Percentiles rank a stretch among this genome's conserved stretches.
phyloP scores from a whole-genome alignment of 768 basidiomycete genomes.

The Macrolepiota albuminosa region DNA sequence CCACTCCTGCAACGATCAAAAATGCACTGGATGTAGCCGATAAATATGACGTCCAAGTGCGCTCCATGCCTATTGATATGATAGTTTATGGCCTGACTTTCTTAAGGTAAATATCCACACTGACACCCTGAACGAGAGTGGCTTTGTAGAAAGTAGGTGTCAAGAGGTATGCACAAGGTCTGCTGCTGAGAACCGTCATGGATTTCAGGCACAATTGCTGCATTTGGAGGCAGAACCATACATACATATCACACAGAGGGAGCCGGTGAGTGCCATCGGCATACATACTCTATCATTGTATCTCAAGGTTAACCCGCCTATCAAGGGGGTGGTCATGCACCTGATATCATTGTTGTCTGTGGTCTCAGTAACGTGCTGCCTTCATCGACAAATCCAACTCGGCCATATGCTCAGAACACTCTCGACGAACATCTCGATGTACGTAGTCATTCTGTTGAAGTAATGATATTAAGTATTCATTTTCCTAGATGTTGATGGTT shows the following conservation, averaged over 20 bases:
- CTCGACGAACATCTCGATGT: conserved; percentile 97
- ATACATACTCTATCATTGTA: not conserved
- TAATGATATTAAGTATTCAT: not conserved
- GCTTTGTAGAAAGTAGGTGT: conserved; percentile 85
- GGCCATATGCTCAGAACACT: conserved; percentile 88
- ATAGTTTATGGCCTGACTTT: not conserved
- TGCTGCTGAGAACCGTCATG: not conserved
- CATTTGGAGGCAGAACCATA: conserved; percentile 87
- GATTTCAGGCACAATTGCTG: conserved; percentile 71
- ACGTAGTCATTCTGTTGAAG: conserved; percentile 20
- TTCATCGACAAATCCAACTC: conserved; percentile 94
- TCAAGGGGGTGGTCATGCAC: conserved; percentile 89
- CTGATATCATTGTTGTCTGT: conserved; percentile 97
- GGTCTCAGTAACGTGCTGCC: conserved; percentile 87
- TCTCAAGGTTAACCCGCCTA: not conserved
- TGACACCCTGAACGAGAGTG: conserved; percentile 95
- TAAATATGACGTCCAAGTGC: conserved; percentile 89
- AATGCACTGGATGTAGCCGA: conserved; percentile 80
- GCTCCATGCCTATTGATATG: conserved; percentile 8
- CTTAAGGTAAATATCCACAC: conserved; percentile 87
- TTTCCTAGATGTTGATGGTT: conserved; percentile 96
- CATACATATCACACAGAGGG: conserved; percentile 98
- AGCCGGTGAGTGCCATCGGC: conserved; percentile 51
- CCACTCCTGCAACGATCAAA: conserved; percentile 77
- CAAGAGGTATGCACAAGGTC: not conserved